Evolutionary conservation across 2,329 filamentous ascomycete species (phyloP), one percentile per base, ranked within the genome.

Genomic region (Neoscytalidium dimidiatum): DNA sequence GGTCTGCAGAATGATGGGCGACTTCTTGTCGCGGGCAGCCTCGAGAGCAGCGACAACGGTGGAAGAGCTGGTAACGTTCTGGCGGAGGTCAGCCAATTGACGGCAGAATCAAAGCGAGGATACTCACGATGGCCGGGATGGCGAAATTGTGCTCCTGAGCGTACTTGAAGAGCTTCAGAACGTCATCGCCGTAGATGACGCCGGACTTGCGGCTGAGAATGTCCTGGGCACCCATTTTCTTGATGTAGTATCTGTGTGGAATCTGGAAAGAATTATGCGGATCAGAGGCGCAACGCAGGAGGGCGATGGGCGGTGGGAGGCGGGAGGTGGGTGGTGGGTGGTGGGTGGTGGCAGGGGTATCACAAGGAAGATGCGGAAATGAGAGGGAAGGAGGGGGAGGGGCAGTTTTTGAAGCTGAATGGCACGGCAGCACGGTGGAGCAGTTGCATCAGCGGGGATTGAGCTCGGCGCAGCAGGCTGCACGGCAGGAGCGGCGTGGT

Each of bases 61-160:
- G 68, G 92, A 97, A 68, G 92, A 96, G 46, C 93, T 96, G 73
- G 94, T 98, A 77, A 96, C 92, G 83, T 98, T 97, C 74, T 67
- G 72, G 71, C 64, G 73, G 26, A 2, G 33, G 35, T 35, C 23
- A 60, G 52, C 43, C 51, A 51, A 63, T 44, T 17, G 49, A 31
- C 11, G 43, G 17, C 11, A 31, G 9, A 29, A n/a, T 21, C n/a
- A 64, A 62, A 26, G 78, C 17, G 19, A 3, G n/a, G 33, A 23
- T 7, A 57, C 64, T 62, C 29, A 65, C 57, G 79, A 93, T 88
- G 76, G 92, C 92, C 67, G 92, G 94, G 73, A 97, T 92, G 74
- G 94, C 94, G 76, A 93, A 97, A 70, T 90, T 83, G 77, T 96
- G 86, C 84, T 95, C 86, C 79, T 94, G 90, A 71, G 92, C 92